phyloP scores from a whole-genome alignment of 2,329 filamentous ascomycete species.

The Verticillium klebahnii region DNA sequence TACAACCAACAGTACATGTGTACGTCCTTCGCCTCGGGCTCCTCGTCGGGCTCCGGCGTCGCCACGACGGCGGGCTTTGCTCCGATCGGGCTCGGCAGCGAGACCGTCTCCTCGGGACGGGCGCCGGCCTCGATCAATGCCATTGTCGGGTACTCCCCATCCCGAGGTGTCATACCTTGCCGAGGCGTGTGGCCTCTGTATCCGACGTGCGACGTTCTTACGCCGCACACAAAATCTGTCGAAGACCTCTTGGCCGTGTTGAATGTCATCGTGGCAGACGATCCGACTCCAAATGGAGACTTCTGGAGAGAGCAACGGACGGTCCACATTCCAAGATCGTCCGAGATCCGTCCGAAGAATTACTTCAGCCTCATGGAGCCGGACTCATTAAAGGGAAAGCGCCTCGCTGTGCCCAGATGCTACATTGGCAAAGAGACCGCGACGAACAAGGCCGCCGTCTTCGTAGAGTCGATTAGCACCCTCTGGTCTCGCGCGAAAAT shows the following conservation, averaged over 20 bases:
- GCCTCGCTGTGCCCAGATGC: constrained; percentile 45
- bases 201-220: constrained; percentile 46
- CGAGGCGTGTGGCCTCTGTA: constrained; percentile 48
- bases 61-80: constrained; percentile 43
- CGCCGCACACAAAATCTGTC: constrained; percentile 43
- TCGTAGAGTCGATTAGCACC: constrained; percentile 11
- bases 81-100: constrained; percentile 43
- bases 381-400: constrained; percentile 33
- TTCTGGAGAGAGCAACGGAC: constrained; percentile 50
- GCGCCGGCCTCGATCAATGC: constrained; percentile 49
- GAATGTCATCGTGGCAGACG: constrained; percentile 38
- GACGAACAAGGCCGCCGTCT: constrained; percentile 1
- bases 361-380: constrained; percentile 23
- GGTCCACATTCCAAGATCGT: constrained; percentile 31
- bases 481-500: constrained; percentile 25
- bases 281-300: constrained; percentile 34
- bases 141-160: constrained; percentile 47
- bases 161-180: constrained; percentile 40
- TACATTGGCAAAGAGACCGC: constrained; percentile 35
- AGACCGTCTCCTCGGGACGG: constrained; percentile 49
- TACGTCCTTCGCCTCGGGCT: constrained; percentile 48
- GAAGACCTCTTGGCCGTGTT: constrained; percentile 40
- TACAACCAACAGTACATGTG: constrained; percentile 46
- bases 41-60: constrained; percentile 47
- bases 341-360: constrained; percentile 24